phyloP scores from a whole-genome alignment of 495 filamentous ascomycete genomes.

The Rostrohypoxylon terebratum region DNA sequence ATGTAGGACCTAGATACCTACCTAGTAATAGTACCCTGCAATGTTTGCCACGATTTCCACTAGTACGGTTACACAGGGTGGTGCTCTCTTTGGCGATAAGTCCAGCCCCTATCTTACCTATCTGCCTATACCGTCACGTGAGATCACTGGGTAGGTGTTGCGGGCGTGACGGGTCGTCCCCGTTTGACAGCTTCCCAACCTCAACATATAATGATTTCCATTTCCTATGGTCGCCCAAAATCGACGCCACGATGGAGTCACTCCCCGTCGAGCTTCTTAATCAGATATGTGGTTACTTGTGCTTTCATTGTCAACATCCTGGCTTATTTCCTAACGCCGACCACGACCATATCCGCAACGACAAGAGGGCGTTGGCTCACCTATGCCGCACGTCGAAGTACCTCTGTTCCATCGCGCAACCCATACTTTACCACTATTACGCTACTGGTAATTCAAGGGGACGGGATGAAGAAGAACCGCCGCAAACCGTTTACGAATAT shows the following conservation, averaged over 20 bases:
- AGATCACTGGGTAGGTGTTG: too few relatives aligned
- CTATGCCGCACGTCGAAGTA: constrained; percentile 7
- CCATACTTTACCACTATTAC: constrained; percentile 19
- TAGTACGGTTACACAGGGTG: background rate
- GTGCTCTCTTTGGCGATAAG: background rate
- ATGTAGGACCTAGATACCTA: too few relatives aligned
- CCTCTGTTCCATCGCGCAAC: constrained; percentile 18
- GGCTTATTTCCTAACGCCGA: constrained; percentile 14
- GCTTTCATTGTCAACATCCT: constrained; percentile 10
- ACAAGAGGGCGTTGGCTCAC: constrained; percentile 6
- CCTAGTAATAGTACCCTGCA: too few relatives aligned
- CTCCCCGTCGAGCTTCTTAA: constrained; percentile 11
- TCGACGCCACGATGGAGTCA: constrained; percentile 10
- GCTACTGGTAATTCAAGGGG: constrained; percentile 20
- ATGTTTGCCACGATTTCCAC: too few relatives aligned
- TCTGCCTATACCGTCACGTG: background rate
- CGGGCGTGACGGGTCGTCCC: too few relatives aligned
- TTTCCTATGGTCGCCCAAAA: background rate
- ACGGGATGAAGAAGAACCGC: too few relatives aligned
- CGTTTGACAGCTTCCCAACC: too few relatives aligned
- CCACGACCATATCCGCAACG: background rate
- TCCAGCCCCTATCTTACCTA: background rate
- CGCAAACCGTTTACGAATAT: background rate
- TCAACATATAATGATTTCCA: background rate
- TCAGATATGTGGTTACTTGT: constrained; percentile 17